phyloP scores from a whole-genome alignment of 2,329 filamentous ascomycete species.

The Stagonosporopsis cucurbitacearum region DNA sequence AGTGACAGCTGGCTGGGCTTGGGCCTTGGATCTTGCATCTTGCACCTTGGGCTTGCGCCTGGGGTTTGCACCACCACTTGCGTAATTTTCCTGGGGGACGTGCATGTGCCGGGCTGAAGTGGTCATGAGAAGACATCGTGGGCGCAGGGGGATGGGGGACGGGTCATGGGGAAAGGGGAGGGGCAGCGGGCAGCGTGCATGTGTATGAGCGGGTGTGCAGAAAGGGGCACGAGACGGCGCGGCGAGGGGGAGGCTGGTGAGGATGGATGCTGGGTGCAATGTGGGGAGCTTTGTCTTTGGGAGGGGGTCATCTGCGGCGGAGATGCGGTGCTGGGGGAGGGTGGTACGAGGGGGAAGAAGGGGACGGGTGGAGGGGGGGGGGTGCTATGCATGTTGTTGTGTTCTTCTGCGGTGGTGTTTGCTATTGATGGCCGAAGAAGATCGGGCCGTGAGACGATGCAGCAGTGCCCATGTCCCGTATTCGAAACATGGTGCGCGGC shows the following conservation, averaged over 20 bases:
- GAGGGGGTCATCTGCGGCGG: constrained; percentile 2
- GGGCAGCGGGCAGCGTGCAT: too few species aligned
- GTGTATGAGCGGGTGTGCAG: constrained; percentile 1
- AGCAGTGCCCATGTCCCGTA: not conserved
- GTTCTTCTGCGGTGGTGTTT: not conserved
- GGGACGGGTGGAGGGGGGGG: not conserved
- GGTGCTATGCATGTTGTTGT: not conserved
- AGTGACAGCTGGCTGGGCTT: constrained; percentile 17
- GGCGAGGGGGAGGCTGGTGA: too few species aligned
- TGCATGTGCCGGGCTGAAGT: not conserved
- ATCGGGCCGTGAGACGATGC: not conserved
- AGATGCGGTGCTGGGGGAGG: not conserved
- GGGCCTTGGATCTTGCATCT: too few species aligned
- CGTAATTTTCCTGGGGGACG: not conserved
- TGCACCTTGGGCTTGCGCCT: too few species aligned
- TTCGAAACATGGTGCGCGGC: constrained; percentile 9
- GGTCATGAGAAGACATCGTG: constrained; percentile 9
- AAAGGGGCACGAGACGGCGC: constrained; percentile 9
- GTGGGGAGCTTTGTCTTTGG: not conserved
- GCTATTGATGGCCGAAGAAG: not conserved
- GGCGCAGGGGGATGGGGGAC: constrained; percentile 5
- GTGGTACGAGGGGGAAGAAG: constrained; percentile 1
- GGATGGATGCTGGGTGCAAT: not conserved
- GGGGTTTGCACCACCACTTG: too few species aligned
- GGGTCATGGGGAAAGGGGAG: constrained; percentile 7